Conservation (phyloP, 352 stramenopile genomes). For the Phytophthora rubi region DNA sequence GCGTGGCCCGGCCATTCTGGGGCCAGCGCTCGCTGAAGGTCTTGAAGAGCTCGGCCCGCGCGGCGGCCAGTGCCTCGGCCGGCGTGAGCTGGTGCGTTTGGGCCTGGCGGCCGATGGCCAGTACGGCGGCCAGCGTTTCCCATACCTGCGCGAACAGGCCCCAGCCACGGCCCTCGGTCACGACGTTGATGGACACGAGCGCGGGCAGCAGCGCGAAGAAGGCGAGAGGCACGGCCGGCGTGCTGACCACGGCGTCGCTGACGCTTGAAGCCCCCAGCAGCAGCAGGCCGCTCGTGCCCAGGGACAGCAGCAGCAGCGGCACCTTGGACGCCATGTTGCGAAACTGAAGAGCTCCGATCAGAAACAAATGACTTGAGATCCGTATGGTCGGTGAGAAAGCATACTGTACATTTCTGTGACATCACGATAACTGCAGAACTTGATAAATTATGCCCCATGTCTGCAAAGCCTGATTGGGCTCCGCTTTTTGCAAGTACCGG, state of each 20-base stretch:
- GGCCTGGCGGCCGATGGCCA: conserved; percentile 18
- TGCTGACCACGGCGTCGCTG: conserved; percentile 10
- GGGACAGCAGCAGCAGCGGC: conserved; percentile 30
- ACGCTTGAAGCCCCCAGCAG: conserved; percentile 15
- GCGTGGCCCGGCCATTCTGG: conserved; percentile 14
- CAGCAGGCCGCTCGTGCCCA: conserved; percentile 35
- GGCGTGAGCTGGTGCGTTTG: conserved; percentile 12
- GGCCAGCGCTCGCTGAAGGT: conserved; percentile 56
- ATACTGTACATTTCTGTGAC: not conserved
- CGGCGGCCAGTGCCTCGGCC: conserved; percentile 33
- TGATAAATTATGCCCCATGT: no score
- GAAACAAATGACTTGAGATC: not conserved
- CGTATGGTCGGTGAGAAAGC: conserved; percentile 4
- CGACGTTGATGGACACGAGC: conserved; percentile 46
- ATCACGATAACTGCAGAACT: no score
- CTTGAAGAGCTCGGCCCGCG: conserved; percentile 52
- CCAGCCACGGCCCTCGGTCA: conserved; percentile 47
- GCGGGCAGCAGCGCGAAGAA: conserved; percentile 67
- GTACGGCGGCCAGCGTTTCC: conserved; percentile 38
- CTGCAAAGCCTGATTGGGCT: no score
- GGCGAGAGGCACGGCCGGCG: conserved; percentile 37
- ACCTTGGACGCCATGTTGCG: conserved; percentile 45
- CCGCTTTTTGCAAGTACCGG: no score
- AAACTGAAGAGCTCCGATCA: conserved; percentile 7
- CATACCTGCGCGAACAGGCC: conserved; percentile 37